Evolutionary conservation across 371 early-diverging fungal species (phyloP), one percentile per base, ranked within the genome.

Genomic region (Choanephora cucurbitarum): DNA sequence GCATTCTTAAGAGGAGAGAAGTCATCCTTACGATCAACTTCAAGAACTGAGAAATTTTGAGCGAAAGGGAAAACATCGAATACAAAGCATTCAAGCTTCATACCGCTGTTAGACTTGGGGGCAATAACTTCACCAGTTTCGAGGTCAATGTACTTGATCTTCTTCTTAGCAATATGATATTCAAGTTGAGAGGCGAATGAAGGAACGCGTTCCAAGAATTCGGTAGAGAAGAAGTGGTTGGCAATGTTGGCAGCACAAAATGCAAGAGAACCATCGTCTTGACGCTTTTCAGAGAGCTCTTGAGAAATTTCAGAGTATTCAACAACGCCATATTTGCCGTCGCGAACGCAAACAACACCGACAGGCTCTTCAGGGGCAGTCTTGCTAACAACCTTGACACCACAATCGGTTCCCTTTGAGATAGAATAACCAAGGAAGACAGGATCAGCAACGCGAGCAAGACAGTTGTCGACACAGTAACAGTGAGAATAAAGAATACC

Each of bases 1-100:
- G 95, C 97, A 67, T 98, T 98, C 86, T 98, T 98, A 19, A 97
- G 77, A n/a, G 98, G 98, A 33, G 95, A 93, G 72, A 98, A 98
- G 70, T 98, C 96, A 39, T 97, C 96, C 43, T 83, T 80, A 58
- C 98, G 91, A 49, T 87, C 89, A 28, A 91, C 91, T 70, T 96
- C 95, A 32, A 96, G 81, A 31, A 97, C 96, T 31, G 95, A 94
- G 80, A 97, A 80, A 49, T 80, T 57, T 57, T 91, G 70, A 18
- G 91, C 87, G 67, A 83, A 92, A 41, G 97, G 96, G 80, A 98
- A 92, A 17, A 97, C 96, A 69, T 96, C 97, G 80, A 96, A 96
- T 43, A 96, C 92, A 69, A 96, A 96, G 73, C 91, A 85, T 79
- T 98, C 98, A 43, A 98, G 85, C 79, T 98, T 98, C 84, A 97